Conservation (phyloP, 2,329 filamentous ascomycete species). For the Pestalotiopsis sp. region DNA sequence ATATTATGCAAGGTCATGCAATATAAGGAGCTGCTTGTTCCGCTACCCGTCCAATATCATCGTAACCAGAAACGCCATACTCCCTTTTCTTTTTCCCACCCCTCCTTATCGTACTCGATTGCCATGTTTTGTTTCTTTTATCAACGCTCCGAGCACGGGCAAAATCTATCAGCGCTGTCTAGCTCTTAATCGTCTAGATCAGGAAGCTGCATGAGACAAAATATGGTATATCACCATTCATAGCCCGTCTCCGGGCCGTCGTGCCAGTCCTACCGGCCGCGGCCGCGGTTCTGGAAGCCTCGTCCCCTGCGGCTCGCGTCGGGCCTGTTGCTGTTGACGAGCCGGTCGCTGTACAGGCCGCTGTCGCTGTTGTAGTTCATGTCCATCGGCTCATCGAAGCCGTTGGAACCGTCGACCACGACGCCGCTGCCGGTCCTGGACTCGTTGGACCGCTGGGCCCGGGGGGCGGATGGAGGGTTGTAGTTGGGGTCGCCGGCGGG, state of each 20-base stretch:
- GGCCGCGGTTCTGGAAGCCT: constrained; percentile 10
- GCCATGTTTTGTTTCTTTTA: not conserved
- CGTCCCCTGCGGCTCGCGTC: constrained; percentile 7
- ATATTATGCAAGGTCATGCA: not conserved
- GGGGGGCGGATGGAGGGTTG: constrained; percentile 32
- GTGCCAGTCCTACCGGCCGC: not conserved
- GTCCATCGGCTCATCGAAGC: constrained; percentile 54
- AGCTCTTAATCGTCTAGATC: not conserved
- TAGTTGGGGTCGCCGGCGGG: constrained; percentile 40
- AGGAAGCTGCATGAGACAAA: not conserved
- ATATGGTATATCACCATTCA: not conserved
- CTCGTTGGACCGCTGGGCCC: constrained; percentile 33
- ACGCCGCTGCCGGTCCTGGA: constrained; percentile 35
- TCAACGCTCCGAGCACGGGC: not conserved
- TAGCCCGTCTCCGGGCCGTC: not conserved
- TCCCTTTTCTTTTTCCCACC: not conserved
- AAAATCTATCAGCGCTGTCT: not conserved
- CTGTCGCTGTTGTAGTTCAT: constrained; percentile 32
- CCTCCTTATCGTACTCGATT: not conserved
- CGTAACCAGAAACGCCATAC: not conserved
- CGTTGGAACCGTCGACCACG: constrained; percentile 56
- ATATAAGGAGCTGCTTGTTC: not conserved
- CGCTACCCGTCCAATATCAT: not conserved
- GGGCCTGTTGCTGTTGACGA: constrained; percentile 7
- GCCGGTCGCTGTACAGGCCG: constrained; percentile 54